phyloP scores from a whole-genome alignment of 2,329 filamentous ascomycete genomes.

The Coleophoma eucalyptorum region DNA sequence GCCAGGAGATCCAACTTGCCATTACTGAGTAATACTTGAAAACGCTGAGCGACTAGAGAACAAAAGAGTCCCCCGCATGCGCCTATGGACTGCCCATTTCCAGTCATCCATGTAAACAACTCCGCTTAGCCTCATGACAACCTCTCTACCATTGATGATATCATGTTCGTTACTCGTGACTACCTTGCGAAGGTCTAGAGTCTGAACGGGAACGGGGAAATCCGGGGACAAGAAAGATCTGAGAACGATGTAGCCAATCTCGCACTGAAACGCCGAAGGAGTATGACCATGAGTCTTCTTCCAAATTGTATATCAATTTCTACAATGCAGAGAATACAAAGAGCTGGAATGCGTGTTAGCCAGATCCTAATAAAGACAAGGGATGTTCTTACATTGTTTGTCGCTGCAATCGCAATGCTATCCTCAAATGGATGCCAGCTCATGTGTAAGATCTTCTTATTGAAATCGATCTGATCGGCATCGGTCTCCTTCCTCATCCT shows the following conservation, averaged over 20 bases:
- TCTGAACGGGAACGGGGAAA: slow-evolving; percentile 16
- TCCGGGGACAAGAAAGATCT: slow-evolving; percentile 13
- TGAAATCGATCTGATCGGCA: slow-evolving; percentile 98
- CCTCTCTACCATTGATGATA: slow-evolving; percentile 15
- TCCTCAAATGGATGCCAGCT: slow-evolving; percentile 99
- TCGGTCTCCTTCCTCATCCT: slow-evolving; percentile 99
- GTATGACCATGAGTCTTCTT: slow-evolving; percentile 24
- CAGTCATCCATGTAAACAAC: slow-evolving; percentile 12
- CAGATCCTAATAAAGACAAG: background rate
- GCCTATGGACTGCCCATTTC: slow-evolving; percentile 14
- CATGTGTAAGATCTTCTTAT: slow-evolving; percentile 99
- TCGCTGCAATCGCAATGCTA: slow-evolving; percentile 98
- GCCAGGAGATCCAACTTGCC: background rate
- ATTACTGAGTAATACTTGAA: background rate
- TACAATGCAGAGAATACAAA: slow-evolving; percentile 78
- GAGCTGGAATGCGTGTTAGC: slow-evolving; percentile 43
- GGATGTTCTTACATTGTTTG: slow-evolving; percentile 85
- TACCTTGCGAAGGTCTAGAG: slow-evolving; percentile 11
- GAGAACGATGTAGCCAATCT: slow-evolving; percentile 20
- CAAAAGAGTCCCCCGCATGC: slow-evolving; percentile 10
- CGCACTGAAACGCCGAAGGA: slow-evolving; percentile 26
- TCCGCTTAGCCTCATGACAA: slow-evolving; percentile 2
- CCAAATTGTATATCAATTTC: slow-evolving; percentile 18
- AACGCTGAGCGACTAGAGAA: slow-evolving; percentile 13
- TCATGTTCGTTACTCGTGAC: slow-evolving; percentile 20